Conservation (phyloP, 495 filamentous ascomycete species). For the Bacidia gigantensis region DNA sequence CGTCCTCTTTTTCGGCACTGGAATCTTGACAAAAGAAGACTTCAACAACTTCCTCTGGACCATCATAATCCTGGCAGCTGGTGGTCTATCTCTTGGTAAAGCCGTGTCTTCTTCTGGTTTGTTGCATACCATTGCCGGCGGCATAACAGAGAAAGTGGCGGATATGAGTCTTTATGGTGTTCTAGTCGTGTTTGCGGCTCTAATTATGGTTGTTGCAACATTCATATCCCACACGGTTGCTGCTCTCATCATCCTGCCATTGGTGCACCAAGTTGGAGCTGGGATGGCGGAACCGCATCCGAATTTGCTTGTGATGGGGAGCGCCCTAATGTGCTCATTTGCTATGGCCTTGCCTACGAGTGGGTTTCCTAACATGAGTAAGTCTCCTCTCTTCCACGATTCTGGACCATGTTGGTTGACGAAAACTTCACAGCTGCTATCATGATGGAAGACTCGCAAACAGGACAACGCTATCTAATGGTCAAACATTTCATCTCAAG, state of each 20-base stretch:
- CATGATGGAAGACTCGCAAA: constrained; percentile 93
- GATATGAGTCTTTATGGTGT: constrained; percentile 77
- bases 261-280: constrained; percentile 73
- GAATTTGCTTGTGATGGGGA: constrained; percentile 84
- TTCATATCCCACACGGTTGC: constrained; percentile 98
- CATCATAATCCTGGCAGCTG: constrained; percentile 96
- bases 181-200: constrained; percentile 65
- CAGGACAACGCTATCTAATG: constrained; percentile 78
- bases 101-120: constrained; percentile 87
- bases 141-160: constrained; percentile 59
- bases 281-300: constrained; percentile 81
- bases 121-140: constrained; percentile 70
- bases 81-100: constrained; percentile 84
- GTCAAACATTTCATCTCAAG: constrained; percentile 90
- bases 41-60: constrained; percentile 99
- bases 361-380: constrained; percentile 99
- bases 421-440: constrained; percentile 61
- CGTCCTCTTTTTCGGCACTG: constrained; percentile 90
- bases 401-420: constrained; percentile 16
- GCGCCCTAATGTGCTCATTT: constrained; percentile 53
- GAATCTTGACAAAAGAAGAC: constrained; percentile 96
- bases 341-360: constrained; percentile 89
- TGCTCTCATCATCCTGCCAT: constrained; percentile 83
- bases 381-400: constrained; percentile 31
- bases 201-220: constrained; percentile 89